These are phyloP conservation scores for Brassica rapa DNA, from an alignment of 345 rosid genomes.

Conservation along the genomic window DNA sequence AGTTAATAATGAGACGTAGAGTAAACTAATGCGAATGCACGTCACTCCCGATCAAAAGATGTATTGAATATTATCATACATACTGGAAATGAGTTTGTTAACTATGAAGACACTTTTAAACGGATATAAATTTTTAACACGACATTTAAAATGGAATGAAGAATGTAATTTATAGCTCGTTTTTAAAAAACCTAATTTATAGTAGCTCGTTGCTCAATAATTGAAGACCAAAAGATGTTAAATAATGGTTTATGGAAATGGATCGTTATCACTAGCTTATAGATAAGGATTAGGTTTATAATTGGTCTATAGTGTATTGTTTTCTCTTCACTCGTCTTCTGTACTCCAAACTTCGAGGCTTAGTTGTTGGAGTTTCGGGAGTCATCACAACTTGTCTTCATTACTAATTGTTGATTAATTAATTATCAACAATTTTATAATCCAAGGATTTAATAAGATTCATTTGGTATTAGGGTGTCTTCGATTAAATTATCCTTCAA, in stretches of 20 bases:
- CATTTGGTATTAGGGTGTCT: constrained; percentile 11
- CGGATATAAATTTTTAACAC: not conserved
- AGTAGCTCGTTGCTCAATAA: constrained; percentile 15
- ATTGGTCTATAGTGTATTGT: constrained; percentile 17
- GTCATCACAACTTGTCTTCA: constrained; percentile 34
- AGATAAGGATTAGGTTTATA: constrained; percentile 32
- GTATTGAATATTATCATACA: not conserved
- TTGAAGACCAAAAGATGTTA: constrained; percentile 1
- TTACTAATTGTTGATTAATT: constrained; percentile 14
- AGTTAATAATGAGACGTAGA: constrained; percentile 22
- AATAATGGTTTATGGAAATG: not conserved
- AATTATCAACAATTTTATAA: constrained; percentile 8
- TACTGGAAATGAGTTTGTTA: not conserved
- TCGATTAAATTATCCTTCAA: not conserved
- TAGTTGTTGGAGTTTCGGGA: constrained; percentile 40
- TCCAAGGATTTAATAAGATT: constrained; percentile 8
- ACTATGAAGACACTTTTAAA: not conserved
- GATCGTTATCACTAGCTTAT: constrained; percentile 26
- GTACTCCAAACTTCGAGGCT: constrained; percentile 42
- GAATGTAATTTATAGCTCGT: not conserved
- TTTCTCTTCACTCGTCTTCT: constrained; percentile 24
- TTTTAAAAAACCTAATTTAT: too few species aligned
- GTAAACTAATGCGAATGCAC: constrained; percentile 24
- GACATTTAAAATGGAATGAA: not conserved
- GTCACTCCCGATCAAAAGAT: constrained; percentile 21